Evolutionary conservation across 305 asterid species (phyloP).

Genomic region (Fraxinus sp.): DNA sequence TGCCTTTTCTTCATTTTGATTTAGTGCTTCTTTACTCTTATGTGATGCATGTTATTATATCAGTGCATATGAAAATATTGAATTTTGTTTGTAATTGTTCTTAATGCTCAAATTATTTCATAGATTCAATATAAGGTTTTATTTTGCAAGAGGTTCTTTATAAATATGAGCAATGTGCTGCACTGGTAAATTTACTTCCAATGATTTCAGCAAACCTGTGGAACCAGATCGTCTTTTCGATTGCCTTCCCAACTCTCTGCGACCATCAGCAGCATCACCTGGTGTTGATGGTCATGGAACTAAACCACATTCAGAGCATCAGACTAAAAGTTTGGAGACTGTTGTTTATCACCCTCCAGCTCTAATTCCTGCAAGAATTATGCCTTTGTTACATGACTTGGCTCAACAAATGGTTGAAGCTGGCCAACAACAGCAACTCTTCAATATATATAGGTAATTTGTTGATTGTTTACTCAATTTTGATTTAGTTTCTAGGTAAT

Average conservation of each 20-base stretch:
- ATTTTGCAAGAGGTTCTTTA: conserved; percentile 11
- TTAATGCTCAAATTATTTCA: neutral
- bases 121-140: conserved; percentile 1
- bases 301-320: conserved; percentile 56
- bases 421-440: conserved; percentile 69
- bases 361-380: conserved; percentile 69
- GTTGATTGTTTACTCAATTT: conserved; percentile 1
- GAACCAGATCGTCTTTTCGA: conserved; percentile 92
- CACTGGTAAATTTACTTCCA: conserved; percentile 18
- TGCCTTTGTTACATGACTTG: conserved; percentile 71
- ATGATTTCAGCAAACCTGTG: conserved; percentile 74
- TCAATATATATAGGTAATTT: conserved; percentile 61
- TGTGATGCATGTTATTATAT: neutral
- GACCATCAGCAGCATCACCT: conserved; percentile 67
- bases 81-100: neutral
- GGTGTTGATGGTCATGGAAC: conserved; percentile 41
- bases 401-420: conserved; percentile 75
- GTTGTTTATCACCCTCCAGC: conserved; percentile 69
- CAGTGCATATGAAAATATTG: neutral
- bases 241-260: conserved; percentile 77
- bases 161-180: neutral
- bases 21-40: neutral
- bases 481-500: conserved; percentile 2
- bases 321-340: conserved; percentile 49
- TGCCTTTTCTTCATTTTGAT: neutral